These are phyloP conservation scores for Mallotus nudiflorus DNA, from an alignment of 345 rosid species.

Conservation along the genomic window DNA sequence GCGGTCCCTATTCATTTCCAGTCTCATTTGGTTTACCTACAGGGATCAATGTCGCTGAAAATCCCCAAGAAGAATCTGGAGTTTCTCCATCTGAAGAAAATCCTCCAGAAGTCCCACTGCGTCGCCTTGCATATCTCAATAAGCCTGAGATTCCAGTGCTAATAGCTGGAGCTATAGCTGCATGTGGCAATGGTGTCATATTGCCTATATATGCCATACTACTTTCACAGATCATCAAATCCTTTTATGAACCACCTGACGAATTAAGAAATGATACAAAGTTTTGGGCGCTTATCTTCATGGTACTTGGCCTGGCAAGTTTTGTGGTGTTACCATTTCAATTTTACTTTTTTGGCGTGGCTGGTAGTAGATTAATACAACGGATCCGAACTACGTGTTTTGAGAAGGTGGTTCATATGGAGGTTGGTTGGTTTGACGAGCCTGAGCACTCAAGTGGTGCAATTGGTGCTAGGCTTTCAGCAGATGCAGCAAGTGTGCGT, in stretches of 20 bases:
- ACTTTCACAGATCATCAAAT: conserved; percentile 46
- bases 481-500: conserved; percentile 71
- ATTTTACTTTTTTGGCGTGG: conserved; percentile 61
- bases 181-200: conserved; percentile 50
- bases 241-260: conserved; percentile 59
- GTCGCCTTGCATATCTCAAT: conserved; percentile 64
- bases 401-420: conserved; percentile 82
- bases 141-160: conserved; percentile 82
- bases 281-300: conserved; percentile 69
- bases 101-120: conserved; percentile 47
- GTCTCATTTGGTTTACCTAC: conserved; percentile 60
- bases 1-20: conserved; percentile 57
- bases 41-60: conserved; percentile 35
- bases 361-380: conserved; percentile 67
- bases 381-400: conserved; percentile 71
- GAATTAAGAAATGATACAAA: conserved; percentile 56
- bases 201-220: conserved; percentile 60
- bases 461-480: conserved; percentile 81
- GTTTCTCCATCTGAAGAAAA: conserved; percentile 28
- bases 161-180: conserved; percentile 49
- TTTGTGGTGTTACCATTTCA: no score
- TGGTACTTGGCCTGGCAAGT: no score
- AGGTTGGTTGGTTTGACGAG: conserved; percentile 81
- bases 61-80: conserved; percentile 25
- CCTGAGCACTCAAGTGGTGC: conserved; percentile 75